phyloP scores from a whole-genome alignment of 2,329 filamentous ascomycete species.

The Harringtonia lauricola region DNA sequence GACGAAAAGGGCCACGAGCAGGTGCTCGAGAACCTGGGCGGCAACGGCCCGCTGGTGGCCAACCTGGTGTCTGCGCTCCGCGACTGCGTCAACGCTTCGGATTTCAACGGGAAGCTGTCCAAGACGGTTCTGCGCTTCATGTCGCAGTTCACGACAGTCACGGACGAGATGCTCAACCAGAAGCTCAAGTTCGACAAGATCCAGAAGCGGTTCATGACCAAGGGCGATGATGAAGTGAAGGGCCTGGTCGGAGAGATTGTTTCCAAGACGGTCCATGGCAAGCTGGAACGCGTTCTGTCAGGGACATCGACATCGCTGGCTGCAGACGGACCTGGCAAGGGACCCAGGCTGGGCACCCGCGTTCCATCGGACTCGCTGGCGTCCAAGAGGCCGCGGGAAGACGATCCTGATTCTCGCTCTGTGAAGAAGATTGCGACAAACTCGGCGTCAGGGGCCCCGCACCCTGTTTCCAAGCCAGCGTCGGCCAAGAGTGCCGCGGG shows the following conservation, averaged over 20 bases:
- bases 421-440: constrained; percentile 27
- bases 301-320: not conserved
- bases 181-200: constrained; percentile 57
- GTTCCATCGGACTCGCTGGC: constrained; percentile 13
- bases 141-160: constrained; percentile 49
- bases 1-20: constrained; percentile 42
- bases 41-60: constrained; percentile 44
- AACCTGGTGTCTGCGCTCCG: constrained; percentile 43
- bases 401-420: constrained; percentile 24
- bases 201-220: constrained; percentile 50
- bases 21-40: constrained; percentile 46
- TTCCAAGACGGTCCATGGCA: constrained; percentile 33
- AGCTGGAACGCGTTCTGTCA: constrained; percentile 1
- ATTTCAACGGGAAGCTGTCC: constrained; percentile 42
- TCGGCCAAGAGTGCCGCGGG: too few relatives aligned
- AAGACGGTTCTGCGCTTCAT: constrained; percentile 49
- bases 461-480: constrained; percentile 8
- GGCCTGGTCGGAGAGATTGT: constrained; percentile 39
- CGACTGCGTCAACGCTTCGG: constrained; percentile 38
- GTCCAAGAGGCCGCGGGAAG: constrained; percentile 27
- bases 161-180: constrained; percentile 45
- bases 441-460: constrained; percentile 12
- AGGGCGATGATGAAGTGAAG: constrained; percentile 54
- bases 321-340: constrained; percentile 1
- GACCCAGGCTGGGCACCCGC: constrained; percentile 8